Evolutionary conservation across 2,329 filamentous ascomycete species (phyloP).

Genomic region (Cercospora canescens): DNA sequence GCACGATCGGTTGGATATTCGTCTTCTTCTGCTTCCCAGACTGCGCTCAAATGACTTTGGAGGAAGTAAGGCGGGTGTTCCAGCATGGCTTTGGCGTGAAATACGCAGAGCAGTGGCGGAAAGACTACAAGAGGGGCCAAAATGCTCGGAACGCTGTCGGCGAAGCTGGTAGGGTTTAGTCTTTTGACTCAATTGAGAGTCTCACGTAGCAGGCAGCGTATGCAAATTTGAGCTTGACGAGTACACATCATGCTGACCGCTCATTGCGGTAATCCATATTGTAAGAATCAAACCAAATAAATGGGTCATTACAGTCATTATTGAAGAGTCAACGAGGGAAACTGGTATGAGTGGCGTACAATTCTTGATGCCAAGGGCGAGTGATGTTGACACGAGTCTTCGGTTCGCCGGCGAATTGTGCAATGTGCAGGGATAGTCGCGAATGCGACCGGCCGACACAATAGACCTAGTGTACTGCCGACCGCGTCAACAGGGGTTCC

Average conservation of each 20-base stretch:
- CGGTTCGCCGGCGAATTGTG: background rate
- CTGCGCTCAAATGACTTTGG: slow-evolving; percentile 41
- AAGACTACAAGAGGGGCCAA: slow-evolving; percentile 21
- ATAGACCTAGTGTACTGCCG: background rate
- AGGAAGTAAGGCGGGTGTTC: slow-evolving; percentile 39
- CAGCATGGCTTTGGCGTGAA: slow-evolving; percentile 38
- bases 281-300: background rate
- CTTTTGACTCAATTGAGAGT: background rate
- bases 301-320: background rate
- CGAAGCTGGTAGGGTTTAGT: background rate
- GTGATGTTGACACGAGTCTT: background rate
- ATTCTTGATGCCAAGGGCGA: background rate
- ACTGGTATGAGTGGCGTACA: background rate
- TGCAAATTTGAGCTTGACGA: background rate
- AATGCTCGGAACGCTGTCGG: background rate
- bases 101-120: slow-evolving; percentile 36
- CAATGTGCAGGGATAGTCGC: slow-evolving; percentile 6
- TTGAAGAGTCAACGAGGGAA: background rate
- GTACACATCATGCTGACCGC: background rate
- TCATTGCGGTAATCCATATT: background rate
- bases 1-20: slow-evolving; percentile 40
- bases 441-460: background rate
- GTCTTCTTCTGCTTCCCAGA: slow-evolving; percentile 43
- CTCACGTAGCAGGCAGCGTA: background rate
- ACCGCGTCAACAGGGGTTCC: background rate